Evolutionary conservation across 139 green algal species (phyloP), one percentile per base, ranked within the genome.

Genomic region (Mesotaenium endlicherianum): DNA sequence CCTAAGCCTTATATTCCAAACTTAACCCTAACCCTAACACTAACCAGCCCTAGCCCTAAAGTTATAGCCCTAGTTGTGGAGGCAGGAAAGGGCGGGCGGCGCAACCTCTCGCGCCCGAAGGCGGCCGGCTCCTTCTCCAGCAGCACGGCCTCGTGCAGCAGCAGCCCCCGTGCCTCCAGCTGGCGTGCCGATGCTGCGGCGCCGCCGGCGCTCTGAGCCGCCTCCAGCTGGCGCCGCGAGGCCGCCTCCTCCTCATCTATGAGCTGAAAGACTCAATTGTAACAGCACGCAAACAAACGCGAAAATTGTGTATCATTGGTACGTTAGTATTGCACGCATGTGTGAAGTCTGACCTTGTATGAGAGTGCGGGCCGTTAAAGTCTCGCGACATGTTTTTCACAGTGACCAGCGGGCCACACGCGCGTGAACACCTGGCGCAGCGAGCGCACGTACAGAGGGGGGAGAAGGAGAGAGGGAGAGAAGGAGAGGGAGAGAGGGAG

Each of bases 71-170:
- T 40, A 72, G 43, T 40, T 72, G 11, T 72, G 6, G 43, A 6
- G 60, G 43, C 6, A 11, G 17, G 43, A 11, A 72, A 72, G 43
- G 17, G 11, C 11, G 5, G 5, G 36, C 60, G 43, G 43, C 20
- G 41, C 5, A 40, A 81, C 74, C 79, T 84, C 70, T 86, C 79
- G 11, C 70, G 40, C 44, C 79, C 79, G 26, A 82, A 86, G 20
- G 79, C 67, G 26, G 30, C 34, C 4, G 79, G 70, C 26, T 85
- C 79, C 2, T 17, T 8, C 16, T 86, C 79, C 20, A 84, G 2
- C n/a, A 77, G n/a, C 3, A 47, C 67, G 5, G 79, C 79, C n/a
- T 39, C 20, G 39, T 55, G 70, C 41, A 86, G 50, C 42, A 86
- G 70, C 30, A 83, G 31, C 14, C 79, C 79, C 14, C 26, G 30